phyloP scores from a whole-genome alignment of 2,329 filamentous ascomycete species.

The Stagonosporopsis vannaccii region DNA sequence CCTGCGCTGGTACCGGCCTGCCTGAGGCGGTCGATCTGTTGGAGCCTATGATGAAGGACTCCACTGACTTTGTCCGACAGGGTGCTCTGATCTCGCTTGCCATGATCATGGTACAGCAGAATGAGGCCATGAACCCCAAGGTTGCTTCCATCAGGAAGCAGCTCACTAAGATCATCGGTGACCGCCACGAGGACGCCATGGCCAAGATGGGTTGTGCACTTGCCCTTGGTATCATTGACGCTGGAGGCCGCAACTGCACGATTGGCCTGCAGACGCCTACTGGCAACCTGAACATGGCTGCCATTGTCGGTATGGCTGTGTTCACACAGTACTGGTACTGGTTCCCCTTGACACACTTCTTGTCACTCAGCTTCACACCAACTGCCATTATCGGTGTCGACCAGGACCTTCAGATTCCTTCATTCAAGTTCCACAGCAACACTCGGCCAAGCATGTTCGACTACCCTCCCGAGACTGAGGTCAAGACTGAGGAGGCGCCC shows the following conservation, averaged over 20 bases:
- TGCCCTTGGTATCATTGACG: constrained; percentile 95
- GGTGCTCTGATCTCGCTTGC: constrained; percentile 91
- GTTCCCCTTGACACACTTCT: constrained; percentile 98
- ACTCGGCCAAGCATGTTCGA: constrained; percentile 95
- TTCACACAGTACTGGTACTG: constrained; percentile 99
- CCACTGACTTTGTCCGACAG: constrained; percentile 96
- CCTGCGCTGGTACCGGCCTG: constrained; percentile 93
- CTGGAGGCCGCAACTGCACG: constrained; percentile 96
- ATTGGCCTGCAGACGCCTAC: constrained; percentile 98
- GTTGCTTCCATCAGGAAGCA: constrained; percentile 90
- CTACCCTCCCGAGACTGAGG: constrained; percentile 95
- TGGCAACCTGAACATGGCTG: constrained; percentile 97
- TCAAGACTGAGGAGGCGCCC: constrained; percentile 91
- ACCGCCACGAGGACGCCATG: constrained; percentile 98
- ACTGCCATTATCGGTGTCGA: constrained; percentile 96
- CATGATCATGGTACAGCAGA: constrained; percentile 99
- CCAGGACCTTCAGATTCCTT: constrained; percentile 89
- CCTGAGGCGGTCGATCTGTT: constrained; percentile 96
- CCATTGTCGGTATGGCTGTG: constrained; percentile 95
- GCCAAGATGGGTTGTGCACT: constrained; percentile 97
- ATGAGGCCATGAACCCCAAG: constrained; percentile 98
- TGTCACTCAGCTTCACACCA: constrained; percentile 94
- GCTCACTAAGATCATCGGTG: constrained; percentile 89
- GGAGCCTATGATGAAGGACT: constrained; percentile 99
- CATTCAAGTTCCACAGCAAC: constrained; percentile 95